phyloP scores from a whole-genome alignment of 2,329 filamentous ascomycete genomes.

The Phialophora chinensis region DNA sequence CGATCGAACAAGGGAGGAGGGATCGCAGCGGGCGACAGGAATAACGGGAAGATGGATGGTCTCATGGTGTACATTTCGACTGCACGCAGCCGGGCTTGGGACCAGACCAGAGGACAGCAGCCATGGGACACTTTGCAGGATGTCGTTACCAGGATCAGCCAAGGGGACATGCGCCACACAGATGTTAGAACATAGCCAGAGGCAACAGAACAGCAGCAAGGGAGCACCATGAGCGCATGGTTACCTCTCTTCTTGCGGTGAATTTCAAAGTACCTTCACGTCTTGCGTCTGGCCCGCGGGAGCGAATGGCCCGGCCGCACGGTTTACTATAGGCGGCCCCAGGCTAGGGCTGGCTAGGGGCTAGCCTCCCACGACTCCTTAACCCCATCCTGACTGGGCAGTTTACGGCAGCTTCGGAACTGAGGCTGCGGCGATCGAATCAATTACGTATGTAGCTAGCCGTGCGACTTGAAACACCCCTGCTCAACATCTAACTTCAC shows the following conservation, averaged over 20 bases:
- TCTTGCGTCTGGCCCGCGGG: background rate
- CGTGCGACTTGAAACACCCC: background rate
- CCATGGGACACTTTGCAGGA: background rate
- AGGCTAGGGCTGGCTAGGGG: background rate
- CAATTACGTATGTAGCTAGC: background rate
- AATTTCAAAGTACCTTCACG: background rate
- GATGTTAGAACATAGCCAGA: background rate
- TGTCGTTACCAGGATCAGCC: background rate
- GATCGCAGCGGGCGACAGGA: background rate
- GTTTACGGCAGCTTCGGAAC: background rate
- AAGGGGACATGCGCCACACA: background rate
- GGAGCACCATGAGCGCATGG: background rate
- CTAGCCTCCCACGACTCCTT: too few relatives aligned
- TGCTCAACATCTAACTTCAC: constrained; percentile 14
- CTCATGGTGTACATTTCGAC: background rate
- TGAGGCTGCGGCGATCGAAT: background rate
- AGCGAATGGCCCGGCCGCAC: background rate
- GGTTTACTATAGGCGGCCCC: too few relatives aligned
- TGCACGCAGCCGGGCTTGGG: background rate
- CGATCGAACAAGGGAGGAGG: background rate
- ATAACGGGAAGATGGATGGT: background rate
- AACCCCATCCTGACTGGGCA: background rate
- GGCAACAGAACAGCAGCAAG: background rate
- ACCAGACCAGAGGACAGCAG: background rate
- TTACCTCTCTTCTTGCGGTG: background rate